Conservation (phyloP, 2,329 filamentous ascomycete genomes). For the Pyrenophora graminea region DNA sequence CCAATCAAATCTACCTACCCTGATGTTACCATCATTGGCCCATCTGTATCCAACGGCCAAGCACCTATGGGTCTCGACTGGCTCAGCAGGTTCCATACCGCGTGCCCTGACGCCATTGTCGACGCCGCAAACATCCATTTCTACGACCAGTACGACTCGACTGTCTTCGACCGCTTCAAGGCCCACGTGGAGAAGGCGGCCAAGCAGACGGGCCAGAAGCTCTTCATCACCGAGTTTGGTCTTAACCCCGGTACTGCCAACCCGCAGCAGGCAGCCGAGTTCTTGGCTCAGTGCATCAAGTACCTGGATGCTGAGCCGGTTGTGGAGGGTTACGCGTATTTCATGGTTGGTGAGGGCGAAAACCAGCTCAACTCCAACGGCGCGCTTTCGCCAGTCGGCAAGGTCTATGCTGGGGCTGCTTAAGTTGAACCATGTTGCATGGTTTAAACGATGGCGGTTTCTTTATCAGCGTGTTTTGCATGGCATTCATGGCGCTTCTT, state of each 20-base stretch:
- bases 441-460: neutral
- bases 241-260: constrained; percentile 37
- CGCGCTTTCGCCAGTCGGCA: constrained; percentile 28
- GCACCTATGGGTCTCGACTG: constrained; percentile 37
- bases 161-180: constrained; percentile 42
- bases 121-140: constrained; percentile 48
- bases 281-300: constrained; percentile 41
- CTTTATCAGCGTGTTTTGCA: neutral
- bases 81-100: constrained; percentile 37
- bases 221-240: constrained; percentile 49
- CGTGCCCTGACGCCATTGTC: constrained; percentile 42
- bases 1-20: constrained; percentile 33
- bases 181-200: constrained; percentile 46
- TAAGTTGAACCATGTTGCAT: constrained; percentile 3
- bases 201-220: constrained; percentile 32
- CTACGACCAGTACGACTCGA: constrained; percentile 41
- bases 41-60: constrained; percentile 38
- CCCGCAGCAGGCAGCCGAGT: constrained; percentile 34
- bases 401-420: constrained; percentile 31
- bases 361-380: constrained; percentile 35
- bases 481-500: neutral
- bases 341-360: constrained; percentile 42
- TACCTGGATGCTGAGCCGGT: constrained; percentile 40
- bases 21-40: constrained; percentile 40
- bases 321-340: constrained; percentile 46